Conservation (phyloP, 2,329 filamentous ascomycete species). For the Talaromyces sp. region DNA sequence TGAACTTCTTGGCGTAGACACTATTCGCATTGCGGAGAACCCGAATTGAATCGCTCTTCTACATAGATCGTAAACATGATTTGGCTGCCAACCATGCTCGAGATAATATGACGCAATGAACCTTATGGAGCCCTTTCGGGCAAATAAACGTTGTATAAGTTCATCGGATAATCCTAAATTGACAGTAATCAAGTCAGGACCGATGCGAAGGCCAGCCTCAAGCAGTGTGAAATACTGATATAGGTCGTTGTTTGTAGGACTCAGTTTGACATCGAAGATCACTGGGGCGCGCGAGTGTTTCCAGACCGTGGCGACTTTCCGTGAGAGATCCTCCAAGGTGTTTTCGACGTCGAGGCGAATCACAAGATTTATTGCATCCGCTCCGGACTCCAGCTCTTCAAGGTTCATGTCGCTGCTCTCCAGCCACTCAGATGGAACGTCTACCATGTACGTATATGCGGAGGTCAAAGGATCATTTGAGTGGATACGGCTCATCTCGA, state of each 20-base stretch:
- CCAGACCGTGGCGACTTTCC: neutral
- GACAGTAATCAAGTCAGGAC: neutral
- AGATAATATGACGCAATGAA: neutral
- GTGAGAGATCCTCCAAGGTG: neutral
- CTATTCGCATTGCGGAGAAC: constrained; percentile 3
- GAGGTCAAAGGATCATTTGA: neutral
- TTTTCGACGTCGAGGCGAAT: neutral
- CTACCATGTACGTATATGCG: neutral
- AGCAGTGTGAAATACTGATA: neutral
- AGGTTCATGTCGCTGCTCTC: neutral
- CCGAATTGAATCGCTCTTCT: neutral
- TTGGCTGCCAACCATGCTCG: neutral
- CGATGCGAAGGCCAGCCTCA: neutral
- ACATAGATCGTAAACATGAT: neutral
- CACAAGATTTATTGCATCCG: constrained; percentile 1
- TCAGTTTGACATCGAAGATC: neutral
- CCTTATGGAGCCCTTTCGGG: neutral
- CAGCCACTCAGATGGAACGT: neutral
- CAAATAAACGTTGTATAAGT: neutral
- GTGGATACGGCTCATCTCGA: neutral
- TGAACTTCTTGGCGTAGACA: neutral
- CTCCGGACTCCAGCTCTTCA: neutral
- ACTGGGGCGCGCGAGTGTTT: constrained; percentile 1
- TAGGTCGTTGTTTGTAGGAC: neutral
- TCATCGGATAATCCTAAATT: neutral